A percentile compares a stretch with the other conserved stretches of the same genome.
These are phyloP conservation scores for Trichosporon sp. DNA, from an alignment of 1,284 basidiomycete species.

Conservation along the genomic window DNA sequence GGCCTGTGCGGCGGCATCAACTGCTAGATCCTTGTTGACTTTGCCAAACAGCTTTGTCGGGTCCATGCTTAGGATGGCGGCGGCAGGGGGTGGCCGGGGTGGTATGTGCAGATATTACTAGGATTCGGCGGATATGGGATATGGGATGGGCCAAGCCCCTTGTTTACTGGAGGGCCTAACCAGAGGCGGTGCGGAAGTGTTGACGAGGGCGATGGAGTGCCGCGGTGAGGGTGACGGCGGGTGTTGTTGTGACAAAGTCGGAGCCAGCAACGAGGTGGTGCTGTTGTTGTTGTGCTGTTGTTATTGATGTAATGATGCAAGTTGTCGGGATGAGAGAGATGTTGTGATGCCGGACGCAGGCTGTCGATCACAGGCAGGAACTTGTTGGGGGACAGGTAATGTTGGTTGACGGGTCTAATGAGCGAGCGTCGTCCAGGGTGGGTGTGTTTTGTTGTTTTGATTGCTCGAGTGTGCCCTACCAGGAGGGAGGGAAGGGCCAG, in stretches of 20 bases:
- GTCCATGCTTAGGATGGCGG: constrained; percentile 29
- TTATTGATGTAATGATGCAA: too few species aligned
- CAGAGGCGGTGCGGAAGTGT: constrained; percentile 1
- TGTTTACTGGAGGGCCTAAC: not conserved
- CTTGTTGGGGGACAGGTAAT: not conserved
- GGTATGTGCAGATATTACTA: not conserved
- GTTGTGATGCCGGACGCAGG: not conserved
- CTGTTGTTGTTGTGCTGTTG: not conserved
- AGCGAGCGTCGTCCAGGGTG: not conserved
- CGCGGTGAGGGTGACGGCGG: not conserved
- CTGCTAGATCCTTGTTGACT: constrained; percentile 34
- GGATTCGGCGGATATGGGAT: not conserved
- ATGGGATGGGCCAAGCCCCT: constrained; percentile 3
- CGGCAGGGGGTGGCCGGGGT: not conserved
- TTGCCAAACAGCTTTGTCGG: constrained; percentile 30
- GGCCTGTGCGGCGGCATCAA: constrained; percentile 73
- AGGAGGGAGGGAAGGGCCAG: too few species aligned
- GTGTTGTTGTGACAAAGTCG: not conserved
- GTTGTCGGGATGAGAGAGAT: not conserved
- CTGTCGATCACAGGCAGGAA: not conserved
- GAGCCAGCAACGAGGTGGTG: not conserved
- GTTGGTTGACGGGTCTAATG: not conserved
- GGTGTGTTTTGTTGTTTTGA: not conserved
- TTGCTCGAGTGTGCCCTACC: not conserved
- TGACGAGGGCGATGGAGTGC: not conserved